phyloP scores from a whole-genome alignment of 768 basidiomycete genomes.

The Heimioporus sp. region DNA sequence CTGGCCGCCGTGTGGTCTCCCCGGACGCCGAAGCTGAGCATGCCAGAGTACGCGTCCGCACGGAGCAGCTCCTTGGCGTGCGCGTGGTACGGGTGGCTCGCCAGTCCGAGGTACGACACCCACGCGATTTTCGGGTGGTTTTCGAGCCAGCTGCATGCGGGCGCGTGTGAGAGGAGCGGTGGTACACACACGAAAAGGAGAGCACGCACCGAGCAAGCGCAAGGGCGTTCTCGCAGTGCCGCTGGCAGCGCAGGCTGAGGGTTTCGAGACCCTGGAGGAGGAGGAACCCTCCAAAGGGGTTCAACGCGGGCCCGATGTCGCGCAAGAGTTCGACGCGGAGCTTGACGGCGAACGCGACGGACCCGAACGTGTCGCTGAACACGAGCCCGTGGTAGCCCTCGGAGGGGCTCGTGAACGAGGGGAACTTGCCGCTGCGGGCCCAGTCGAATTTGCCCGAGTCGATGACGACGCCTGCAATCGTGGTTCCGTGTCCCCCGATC shows the following conservation, averaged over 20 bases:
- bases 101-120: conserved; percentile 78
- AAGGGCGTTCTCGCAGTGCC: conserved; percentile 71
- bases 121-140: conserved; percentile 65
- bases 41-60: conserved; percentile 57
- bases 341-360: conserved; percentile 62
- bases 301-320: conserved; percentile 63
- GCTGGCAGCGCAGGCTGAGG: conserved; percentile 64
- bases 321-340: conserved; percentile 62
- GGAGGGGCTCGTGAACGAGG: conserved; percentile 68
- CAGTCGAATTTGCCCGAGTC: conserved; percentile 74
- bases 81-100: conserved; percentile 56
- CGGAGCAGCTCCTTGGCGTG: conserved; percentile 58
- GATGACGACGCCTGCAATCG: conserved; percentile 73
- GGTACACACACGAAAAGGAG: too few relatives aligned
- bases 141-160: conserved; percentile 46
- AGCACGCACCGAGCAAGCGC: conserved; percentile 51
- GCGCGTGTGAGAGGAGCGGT: too few relatives aligned
- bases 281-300: conserved; percentile 73
- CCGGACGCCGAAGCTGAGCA: conserved; percentile 76
- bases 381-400: conserved; percentile 75
- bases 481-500: conserved; percentile 81
- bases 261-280: conserved; percentile 81
- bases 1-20: conserved; percentile 51
- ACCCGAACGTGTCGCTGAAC: conserved; percentile 65
- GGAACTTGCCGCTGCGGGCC: conserved; percentile 65